Conservation (phyloP, 2,329 filamentous ascomycete genomes). For the Botrytis medusae region DNA sequence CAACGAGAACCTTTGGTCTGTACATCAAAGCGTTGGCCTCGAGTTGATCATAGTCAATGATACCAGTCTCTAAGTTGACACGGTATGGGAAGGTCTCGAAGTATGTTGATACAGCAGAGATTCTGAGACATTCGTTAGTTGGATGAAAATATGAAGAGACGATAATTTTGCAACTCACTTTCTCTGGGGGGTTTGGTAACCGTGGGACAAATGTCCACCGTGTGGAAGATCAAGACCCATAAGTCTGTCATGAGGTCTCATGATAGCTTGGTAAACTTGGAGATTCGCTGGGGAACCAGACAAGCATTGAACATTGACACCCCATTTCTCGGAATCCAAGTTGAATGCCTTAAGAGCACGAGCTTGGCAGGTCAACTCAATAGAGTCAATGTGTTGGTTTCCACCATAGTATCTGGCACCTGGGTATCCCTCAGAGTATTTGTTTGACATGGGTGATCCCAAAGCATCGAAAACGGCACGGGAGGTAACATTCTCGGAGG, state of each 20-base stretch:
- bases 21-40: slow-evolving; percentile 89
- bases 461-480: slow-evolving; percentile 97
- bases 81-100: slow-evolving; percentile 99
- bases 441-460: slow-evolving; percentile 94
- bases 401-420: slow-evolving; percentile 98
- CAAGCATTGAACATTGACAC: slow-evolving; percentile 96
- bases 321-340: slow-evolving; percentile 85
- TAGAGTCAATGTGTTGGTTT: slow-evolving; percentile 97
- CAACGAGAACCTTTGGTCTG: slow-evolving; percentile 93
- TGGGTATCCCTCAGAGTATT: slow-evolving; percentile 98
- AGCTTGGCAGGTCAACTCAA: slow-evolving; percentile 92
- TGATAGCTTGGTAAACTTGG: slow-evolving; percentile 96
- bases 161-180: slow-evolving; percentile 58
- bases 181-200: slow-evolving; percentile 92
- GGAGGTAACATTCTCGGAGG: slow-evolving; percentile 98
- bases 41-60: slow-evolving; percentile 95
- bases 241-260: slow-evolving; percentile 90
- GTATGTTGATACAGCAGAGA: slow-evolving; percentile 97
- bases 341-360: slow-evolving; percentile 91
- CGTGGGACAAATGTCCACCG: slow-evolving; percentile 93
- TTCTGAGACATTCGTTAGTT: slow-evolving; percentile 50
- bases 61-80: slow-evolving; percentile 81
- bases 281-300: slow-evolving; percentile 94
- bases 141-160: background rate
- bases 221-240: slow-evolving; percentile 98